Percentiles rank a stretch among this genome's conserved stretches.
phyloP scores from a whole-genome alignment of 164 flowering plant genomes.

The Warburgia ugandensis region DNA sequence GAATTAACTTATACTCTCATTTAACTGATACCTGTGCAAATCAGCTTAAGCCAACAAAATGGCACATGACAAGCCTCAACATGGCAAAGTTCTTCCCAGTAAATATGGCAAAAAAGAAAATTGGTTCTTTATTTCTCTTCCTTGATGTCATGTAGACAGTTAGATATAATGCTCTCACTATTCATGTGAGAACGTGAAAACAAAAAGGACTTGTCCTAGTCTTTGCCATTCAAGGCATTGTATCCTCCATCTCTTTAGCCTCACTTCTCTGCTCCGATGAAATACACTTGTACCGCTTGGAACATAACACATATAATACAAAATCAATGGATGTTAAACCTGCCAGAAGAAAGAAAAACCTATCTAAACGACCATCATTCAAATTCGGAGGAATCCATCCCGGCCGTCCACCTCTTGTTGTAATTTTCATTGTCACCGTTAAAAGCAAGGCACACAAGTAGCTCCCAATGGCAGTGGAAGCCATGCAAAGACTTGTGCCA shows the following conservation, averaged over 20 bases:
- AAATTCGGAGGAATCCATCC: slow-evolving; percentile 45
- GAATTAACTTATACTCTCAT: too few species aligned
- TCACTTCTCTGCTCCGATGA: slow-evolving; percentile 18
- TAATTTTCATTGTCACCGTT: slow-evolving; percentile 28
- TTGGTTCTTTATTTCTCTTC: too few species aligned
- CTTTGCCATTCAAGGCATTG: too few species aligned
- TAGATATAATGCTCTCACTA: too few species aligned
- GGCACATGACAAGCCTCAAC: too few species aligned
- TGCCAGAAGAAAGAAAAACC: slow-evolving; percentile 37
- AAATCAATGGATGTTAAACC: slow-evolving; percentile 24
- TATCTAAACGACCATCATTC: slow-evolving; percentile 38
- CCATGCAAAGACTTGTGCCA: slow-evolving; percentile 31
- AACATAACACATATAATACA: slow-evolving; percentile 16
- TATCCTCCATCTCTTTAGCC: slow-evolving; percentile 1
- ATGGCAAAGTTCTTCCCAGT: too few species aligned
- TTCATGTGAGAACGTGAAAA: too few species aligned
- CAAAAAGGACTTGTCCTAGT: too few species aligned
- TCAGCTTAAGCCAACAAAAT: too few species aligned
- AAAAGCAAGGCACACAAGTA: slow-evolving; percentile 26
- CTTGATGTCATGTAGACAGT: too few species aligned
- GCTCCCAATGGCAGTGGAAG: slow-evolving; percentile 31
- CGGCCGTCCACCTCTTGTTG: slow-evolving; percentile 20
- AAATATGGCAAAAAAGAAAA: too few species aligned
- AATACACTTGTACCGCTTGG: slow-evolving; percentile 28
- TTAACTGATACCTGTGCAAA: too few species aligned